Base-by-base conservation (phyloP, 1,139 yeast species). In the Nadsonia commutata region DNA sequence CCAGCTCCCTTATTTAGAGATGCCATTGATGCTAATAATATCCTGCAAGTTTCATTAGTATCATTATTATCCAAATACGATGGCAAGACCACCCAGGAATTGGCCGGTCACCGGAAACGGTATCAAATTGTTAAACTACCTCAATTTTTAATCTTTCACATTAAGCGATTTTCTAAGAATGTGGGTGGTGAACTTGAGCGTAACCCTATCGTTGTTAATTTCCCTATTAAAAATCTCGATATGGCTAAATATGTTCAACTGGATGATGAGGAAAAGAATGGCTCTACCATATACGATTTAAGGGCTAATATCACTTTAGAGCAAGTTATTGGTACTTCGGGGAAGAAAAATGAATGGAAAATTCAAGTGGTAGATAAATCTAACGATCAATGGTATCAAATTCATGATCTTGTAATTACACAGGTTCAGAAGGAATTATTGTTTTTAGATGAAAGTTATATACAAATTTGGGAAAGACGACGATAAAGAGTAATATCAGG, bases 121-220 rank as follows among this genome's bases (percentile, higher is more conserved):
- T 78, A 68, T 51, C 56, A 63, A 21, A 52, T 81, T 18, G 39
- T 55, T 1, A 65, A 64, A 22, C 57, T 68, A 20, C 94, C 94
- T 0, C 66, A 67, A 27, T 72, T 63, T 48, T 56, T 83, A 21
- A 59, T 78, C 1, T 52, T 82, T 1, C 76, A 75, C 54, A 66
- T 76, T 45, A 75, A 79, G 48, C 66, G 90, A 45, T 66, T 74
- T 46, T 64, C 64, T 31, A 63, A 61, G 20, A 58, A 43, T 33
- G 44, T 47, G 7, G 42, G 45, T 5, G 45, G 59, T 11, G 60
- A 65, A 3, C 51, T 55, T 5, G 68, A 67, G 45, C 64, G 76
- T 41, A 80, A 78, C 53, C 75, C 76, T 36, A 78, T 82, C 0
- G 72, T 81, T 23, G 82, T 83, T 2, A 76, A 72, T 41, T 80